Evolutionary conservation across 345 rosid species (phyloP).

Genomic region (Populus ilicifolia): DNA sequence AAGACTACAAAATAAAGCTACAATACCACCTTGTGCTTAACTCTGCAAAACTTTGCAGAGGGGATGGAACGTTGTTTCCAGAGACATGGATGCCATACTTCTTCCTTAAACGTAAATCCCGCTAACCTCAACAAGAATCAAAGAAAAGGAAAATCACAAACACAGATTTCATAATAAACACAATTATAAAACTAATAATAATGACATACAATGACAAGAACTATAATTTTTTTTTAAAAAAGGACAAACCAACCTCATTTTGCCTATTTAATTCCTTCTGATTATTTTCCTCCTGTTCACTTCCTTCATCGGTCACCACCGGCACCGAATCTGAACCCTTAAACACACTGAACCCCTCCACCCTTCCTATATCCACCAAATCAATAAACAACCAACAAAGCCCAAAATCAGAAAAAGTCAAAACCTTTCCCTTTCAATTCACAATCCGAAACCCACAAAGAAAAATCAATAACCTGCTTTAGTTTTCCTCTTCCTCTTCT

Average conservation of each 20-base stretch:
- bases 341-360: conserved; percentile 80
- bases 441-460: neutral
- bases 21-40: conserved; percentile 54
- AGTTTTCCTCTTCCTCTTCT: conserved; percentile 58
- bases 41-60: conserved; percentile 64
- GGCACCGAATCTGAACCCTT: conserved; percentile 41
- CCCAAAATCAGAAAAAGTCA: neutral
- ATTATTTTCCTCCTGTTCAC: conserved; percentile 22
- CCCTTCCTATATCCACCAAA: conserved; percentile 34
- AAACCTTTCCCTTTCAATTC: neutral
- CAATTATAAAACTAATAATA: neutral
- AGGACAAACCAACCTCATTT: conserved; percentile 51
- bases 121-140: conserved; percentile 35
- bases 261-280: conserved; percentile 51
- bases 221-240: no score
- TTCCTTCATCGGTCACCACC: conserved; percentile 19
- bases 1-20: conserved; percentile 3
- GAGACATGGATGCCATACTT: conserved; percentile 70
- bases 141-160: neutral
- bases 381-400: neutral
- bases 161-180: no score
- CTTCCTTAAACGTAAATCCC: conserved; percentile 68
- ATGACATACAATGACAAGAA: neutral
- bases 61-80: conserved; percentile 72
- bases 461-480: conserved; percentile 12